These are phyloP conservation scores for Monascus purpureus DNA, from an alignment of 495 filamentous ascomycete species.

Conservation along the genomic window DNA sequence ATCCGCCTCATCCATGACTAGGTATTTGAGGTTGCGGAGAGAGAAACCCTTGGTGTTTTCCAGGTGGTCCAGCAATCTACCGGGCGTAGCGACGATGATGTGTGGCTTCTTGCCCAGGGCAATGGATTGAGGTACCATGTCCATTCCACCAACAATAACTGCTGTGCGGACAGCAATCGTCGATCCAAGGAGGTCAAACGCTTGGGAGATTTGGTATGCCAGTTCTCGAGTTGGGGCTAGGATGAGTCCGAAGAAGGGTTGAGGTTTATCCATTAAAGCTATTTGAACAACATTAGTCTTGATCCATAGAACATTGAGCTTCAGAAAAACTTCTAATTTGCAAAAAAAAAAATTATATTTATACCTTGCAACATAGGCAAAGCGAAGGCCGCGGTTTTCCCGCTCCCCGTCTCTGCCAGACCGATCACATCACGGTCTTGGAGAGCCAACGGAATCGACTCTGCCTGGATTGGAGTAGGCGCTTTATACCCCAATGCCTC, in stretches of 20 bases:
- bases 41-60: slow-evolving; percentile 96
- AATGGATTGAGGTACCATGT: slow-evolving; percentile 83
- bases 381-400: slow-evolving; percentile 87
- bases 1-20: slow-evolving; percentile 94
- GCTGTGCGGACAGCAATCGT: slow-evolving; percentile 67
- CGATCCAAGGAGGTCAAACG: slow-evolving; percentile 72
- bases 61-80: slow-evolving; percentile 79
- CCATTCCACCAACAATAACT: slow-evolving; percentile 82
- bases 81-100: slow-evolving; percentile 73
- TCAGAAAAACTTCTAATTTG: not conserved
- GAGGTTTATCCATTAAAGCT: slow-evolving; percentile 69
- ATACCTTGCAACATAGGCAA: slow-evolving; percentile 69
- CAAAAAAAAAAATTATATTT: too few relatives aligned
- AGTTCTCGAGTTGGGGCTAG: slow-evolving; percentile 87
- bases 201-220: slow-evolving; percentile 75
- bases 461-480: slow-evolving; percentile 65
- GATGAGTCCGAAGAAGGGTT: slow-evolving; percentile 62
- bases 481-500: slow-evolving; percentile 62
- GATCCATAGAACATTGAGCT: not conserved
- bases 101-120: slow-evolving; percentile 86
- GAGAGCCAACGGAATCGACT: slow-evolving; percentile 71
- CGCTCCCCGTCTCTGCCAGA: slow-evolving; percentile 84
- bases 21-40: slow-evolving; percentile 60
- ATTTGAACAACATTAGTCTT: slow-evolving; percentile 1
- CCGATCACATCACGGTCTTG: slow-evolving; percentile 78